Conservation (phyloP, 345 rosid genomes). For the Diplotaxis tenuifolia region DNA sequence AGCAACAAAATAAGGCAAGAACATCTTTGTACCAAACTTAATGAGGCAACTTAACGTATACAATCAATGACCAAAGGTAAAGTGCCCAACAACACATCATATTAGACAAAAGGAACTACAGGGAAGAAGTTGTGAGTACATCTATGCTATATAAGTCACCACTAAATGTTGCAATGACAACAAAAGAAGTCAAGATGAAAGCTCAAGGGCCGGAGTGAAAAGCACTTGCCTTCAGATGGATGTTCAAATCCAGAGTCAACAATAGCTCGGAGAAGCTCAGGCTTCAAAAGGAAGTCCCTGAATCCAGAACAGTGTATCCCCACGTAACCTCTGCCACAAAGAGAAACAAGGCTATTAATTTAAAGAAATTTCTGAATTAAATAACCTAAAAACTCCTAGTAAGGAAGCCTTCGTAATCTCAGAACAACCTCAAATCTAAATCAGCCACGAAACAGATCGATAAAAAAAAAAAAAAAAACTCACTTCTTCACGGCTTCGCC, state of each 20-base stretch:
- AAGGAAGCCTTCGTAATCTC: not conserved
- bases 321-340: constrained; percentile 72
- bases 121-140: too few relatives aligned
- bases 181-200: not conserved
- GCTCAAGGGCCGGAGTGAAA: not conserved
- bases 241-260: constrained; percentile 99
- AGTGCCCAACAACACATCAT: not conserved
- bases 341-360: not conserved
- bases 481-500: constrained; percentile 90
- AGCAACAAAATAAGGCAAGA: not conserved
- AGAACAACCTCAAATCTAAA: not conserved
- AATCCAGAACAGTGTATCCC: constrained; percentile 99
- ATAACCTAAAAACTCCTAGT: not conserved
- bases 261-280: constrained; percentile 96
- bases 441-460: not conserved
- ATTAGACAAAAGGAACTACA: too few relatives aligned
- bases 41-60: not conserved
- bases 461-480: constrained; percentile 26
- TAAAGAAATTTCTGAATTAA: not conserved
- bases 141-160: not conserved
- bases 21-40: not conserved
- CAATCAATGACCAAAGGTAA: not conserved
- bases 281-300: constrained; percentile 99
- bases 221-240: constrained; percentile 86
- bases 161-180: not conserved